Evolutionary conservation across 306 rosid species (phyloP), one percentile per base, ranked within the genome.

Genomic region (Calophaca sinica): DNA sequence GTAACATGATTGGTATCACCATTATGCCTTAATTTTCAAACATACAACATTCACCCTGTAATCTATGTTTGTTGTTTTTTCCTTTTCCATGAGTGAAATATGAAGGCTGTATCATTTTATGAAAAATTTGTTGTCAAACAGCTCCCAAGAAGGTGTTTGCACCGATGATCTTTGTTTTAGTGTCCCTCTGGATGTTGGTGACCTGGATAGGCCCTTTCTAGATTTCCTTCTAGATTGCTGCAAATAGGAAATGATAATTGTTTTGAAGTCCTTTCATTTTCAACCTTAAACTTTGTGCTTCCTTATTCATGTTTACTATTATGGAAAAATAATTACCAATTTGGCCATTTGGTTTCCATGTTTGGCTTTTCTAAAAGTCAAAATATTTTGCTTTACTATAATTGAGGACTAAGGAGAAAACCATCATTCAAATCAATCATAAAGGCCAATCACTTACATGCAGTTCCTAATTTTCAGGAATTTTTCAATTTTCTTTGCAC

Each of bases 341-440:
- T 36, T 28, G 1, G 39, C 44, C 7, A 11, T 41, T 39, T 39
- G 45, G 45, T 39, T 6, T 57, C 31, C 2, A 0, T 26, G 26
- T 57, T 11, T 71, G 28, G 44, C 49, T 41, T 41, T 71, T 71
- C 46, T 44, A 2, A 2, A 36, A 54, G 1, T 8, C 6, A 50
- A 20, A 39, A 26, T 7, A 11, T 53, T 51, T 70, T 36, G 75
- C 20, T 54, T 54, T 36, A n/a, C 48, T 54, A 2, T 42, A 28
- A 41, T n/a, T 55, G 32, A 71, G n/a, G 42, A 11, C 66, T 28
- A 35, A 26, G 41, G 65, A 11, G 54, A 71, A 38, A 54, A 20
- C n/a, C 36, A 5, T 72, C n/a, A n/a, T 72, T 55, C 26, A 33
- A 54, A 42, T 35, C 44, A 55, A 72, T n/a, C n/a, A n/a, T n/a